Conservation (phyloP, 768 basidiomycete genomes). For the Gymnopilus junonius region DNA sequence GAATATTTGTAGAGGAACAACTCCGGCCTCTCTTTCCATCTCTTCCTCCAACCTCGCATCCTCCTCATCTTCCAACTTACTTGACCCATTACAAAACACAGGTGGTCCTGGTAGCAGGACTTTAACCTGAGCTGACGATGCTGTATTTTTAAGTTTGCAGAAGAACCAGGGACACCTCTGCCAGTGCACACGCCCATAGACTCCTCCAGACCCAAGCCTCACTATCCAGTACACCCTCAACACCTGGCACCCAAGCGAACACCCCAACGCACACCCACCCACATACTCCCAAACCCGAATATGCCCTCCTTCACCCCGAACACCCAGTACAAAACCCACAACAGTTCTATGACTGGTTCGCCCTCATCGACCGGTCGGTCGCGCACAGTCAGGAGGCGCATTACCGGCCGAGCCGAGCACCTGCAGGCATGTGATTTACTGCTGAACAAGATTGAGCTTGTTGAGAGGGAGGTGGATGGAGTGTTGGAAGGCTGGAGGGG, state of each 20-base stretch:
- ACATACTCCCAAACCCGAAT: background rate
- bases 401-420: conserved; percentile 78
- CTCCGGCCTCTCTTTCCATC: conserved; percentile 13
- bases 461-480: conserved; percentile 72
- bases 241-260: background rate
- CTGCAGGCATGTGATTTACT: conserved; percentile 78
- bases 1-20: conserved; percentile 9
- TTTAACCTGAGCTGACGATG: too few species aligned
- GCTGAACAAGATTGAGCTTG: conserved; percentile 69
- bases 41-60: conserved; percentile 11
- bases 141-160: too few species aligned
- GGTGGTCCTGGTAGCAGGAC: background rate
- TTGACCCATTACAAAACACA: background rate
- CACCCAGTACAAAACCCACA: conserved; percentile 88
- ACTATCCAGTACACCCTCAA: conserved; percentile 48
- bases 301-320: conserved; percentile 60
- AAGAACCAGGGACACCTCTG: conserved; percentile 24
- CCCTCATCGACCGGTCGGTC: conserved; percentile 85
- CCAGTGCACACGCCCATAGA: conserved; percentile 16
- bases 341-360: conserved; percentile 97
- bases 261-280: background rate
- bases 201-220: conserved; percentile 28
- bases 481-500: conserved; percentile 87
- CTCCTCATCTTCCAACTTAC: conserved; percentile 3
- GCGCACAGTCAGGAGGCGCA: conserved; percentile 93